Evolutionary conservation across 1,284 basidiomycete species (phyloP).

Genomic region (Caloboletus inedulis): DNA sequence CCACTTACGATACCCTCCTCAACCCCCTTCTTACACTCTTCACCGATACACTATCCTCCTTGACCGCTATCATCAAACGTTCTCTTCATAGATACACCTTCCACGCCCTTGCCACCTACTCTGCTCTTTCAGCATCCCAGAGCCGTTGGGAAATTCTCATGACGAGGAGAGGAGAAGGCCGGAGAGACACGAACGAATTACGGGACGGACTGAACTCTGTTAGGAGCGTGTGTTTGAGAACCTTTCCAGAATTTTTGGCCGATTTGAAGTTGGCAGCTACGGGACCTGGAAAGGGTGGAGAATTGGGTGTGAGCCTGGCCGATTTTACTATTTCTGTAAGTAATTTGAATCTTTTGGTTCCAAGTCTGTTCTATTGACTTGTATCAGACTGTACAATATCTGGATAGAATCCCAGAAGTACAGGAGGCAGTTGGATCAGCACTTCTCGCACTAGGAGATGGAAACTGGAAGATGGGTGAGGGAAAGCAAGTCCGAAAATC

Average conservation of each 20-base stretch:
- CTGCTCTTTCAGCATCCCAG: slow-evolving; percentile 52
- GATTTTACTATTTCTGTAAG: slow-evolving; percentile 62
- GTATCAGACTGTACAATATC: slow-evolving; percentile 59
- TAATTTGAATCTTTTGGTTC: neutral
- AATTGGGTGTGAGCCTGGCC: slow-evolving; percentile 56
- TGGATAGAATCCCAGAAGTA: slow-evolving; percentile 66
- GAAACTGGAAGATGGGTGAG: slow-evolving; percentile 87
- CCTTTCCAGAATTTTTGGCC: slow-evolving; percentile 76
- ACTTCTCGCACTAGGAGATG: slow-evolving; percentile 68
- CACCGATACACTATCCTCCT: slow-evolving; percentile 55
- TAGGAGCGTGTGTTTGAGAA: slow-evolving; percentile 65
- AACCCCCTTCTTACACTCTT: slow-evolving; percentile 62
- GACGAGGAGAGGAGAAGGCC: slow-evolving; percentile 38
- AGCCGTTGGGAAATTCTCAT: slow-evolving; percentile 66
- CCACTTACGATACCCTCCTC: slow-evolving; percentile 59
- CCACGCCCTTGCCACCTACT: slow-evolving; percentile 69
- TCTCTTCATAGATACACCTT: slow-evolving; percentile 82
- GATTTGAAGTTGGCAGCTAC: slow-evolving; percentile 63
- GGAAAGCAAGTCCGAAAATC: slow-evolving; percentile 60
- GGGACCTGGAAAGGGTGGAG: slow-evolving; percentile 43
- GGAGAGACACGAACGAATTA: slow-evolving; percentile 60
- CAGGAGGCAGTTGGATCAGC: slow-evolving; percentile 61
- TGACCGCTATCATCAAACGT: slow-evolving; percentile 71
- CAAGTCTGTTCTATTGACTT: neutral
- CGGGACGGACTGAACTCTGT: slow-evolving; percentile 64